Base-by-base conservation (phyloP, 805 yeast species). In the Spathaspora sp. region DNA sequence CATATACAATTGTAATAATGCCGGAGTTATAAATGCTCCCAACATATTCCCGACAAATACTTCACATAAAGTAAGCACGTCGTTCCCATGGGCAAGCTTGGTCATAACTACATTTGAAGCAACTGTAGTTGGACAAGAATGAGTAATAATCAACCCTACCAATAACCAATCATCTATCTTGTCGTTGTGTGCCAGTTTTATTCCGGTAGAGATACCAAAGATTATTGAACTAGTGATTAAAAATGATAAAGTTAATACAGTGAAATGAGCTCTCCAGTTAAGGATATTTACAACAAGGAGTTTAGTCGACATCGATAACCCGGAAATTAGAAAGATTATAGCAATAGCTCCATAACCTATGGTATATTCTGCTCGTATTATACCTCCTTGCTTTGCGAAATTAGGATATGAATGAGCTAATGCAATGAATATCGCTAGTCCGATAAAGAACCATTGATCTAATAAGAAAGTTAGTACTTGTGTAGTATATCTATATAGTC, bases 81-180 rank as follows among this genome's bases (percentile, higher is more conserved):
- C 92, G 66, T 90, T 89, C 7, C 97, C 97, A 57, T 85, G 83
- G 0, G 97, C 96, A 52, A 80, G 80, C 49, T 83, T 78, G 6
- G 97, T 91, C 97, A 91, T 91, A 28, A 91, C 92, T 28, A 91
- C 97, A 64, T 91, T 91, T 1, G 96, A 89, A 0, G 92, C 82
- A 16, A 91, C 96, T 0, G 97, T 91, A 8, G 97, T 91, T 28
- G 97, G 97, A 65, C 96, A 88, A 10, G 93, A 80, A 29, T 89
- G 88, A 1, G 96, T 87, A 44, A 89, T 86, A 17, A 91, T 80
- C 52, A 91, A 66, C 0, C 97, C 97, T 12, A 86, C 87, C 18
- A 91, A 70, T 58, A 89, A 78, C 89, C 94, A 89, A 32, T 80
- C 76, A 58, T 85, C 86, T 35, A 90, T 87, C 14, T 71, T 63